Conservation (phyloP, 106 monocot genomes). For the Cymbidium sinense region DNA sequence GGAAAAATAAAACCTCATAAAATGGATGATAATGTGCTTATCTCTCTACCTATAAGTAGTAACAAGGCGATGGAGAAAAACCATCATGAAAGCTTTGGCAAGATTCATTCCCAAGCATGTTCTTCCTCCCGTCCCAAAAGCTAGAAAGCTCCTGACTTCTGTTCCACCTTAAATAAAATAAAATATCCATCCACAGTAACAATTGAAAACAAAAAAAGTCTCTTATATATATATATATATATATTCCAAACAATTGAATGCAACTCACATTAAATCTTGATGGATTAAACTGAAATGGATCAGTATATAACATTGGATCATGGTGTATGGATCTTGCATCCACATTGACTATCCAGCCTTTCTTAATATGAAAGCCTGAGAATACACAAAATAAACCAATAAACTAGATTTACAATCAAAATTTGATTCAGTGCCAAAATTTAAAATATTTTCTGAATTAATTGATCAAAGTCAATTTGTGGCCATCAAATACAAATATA, state of each 20-base stretch:
- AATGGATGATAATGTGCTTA: neutral
- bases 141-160: constrained; percentile 52
- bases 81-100: constrained; percentile 76
- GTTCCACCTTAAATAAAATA: constrained; percentile 29
- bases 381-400: constrained; percentile 9
- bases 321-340: constrained; percentile 66
- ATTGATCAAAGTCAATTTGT: no score
- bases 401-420: no score
- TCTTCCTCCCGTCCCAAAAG: constrained; percentile 66
- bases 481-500: no score
- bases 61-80: constrained; percentile 66
- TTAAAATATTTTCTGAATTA: no score
- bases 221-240: neutral
- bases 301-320: constrained; percentile 38
- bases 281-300: constrained; percentile 56
- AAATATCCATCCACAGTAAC: neutral
- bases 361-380: constrained; percentile 56
- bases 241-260: neutral
- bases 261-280: constrained; percentile 52
- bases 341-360: constrained; percentile 79
- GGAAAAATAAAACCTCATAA: no score
- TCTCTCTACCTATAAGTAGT: constrained; percentile 49
- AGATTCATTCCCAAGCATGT: constrained; percentile 84
- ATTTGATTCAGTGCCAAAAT: no score
- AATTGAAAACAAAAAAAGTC: no score